phyloP scores from a whole-genome alignment of 768 basidiomycete species.

The Boletus insuetus region DNA sequence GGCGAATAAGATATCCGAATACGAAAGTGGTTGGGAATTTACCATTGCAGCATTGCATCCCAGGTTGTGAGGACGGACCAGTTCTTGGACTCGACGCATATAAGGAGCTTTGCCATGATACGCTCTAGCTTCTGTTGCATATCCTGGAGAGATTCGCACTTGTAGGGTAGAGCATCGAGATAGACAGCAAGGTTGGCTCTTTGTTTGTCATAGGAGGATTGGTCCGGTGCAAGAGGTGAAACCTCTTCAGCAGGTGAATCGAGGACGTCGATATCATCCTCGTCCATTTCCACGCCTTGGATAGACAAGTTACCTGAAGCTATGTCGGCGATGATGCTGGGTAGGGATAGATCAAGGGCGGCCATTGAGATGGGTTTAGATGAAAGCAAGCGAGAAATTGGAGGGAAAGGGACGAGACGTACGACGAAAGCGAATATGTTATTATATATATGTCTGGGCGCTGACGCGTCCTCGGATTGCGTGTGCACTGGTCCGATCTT shows the following conservation, averaged over 20 bases:
- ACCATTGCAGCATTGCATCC: conserved; percentile 83
- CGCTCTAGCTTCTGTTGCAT: conserved; percentile 70
- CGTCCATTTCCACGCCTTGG: conserved; percentile 47
- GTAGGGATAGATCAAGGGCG: conserved; percentile 16
- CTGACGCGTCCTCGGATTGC: conserved; percentile 31
- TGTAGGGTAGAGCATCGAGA: conserved; percentile 66
- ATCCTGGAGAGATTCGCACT: conserved; percentile 65
- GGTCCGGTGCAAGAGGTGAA: conserved; percentile 20
- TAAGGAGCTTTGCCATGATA: conserved; percentile 64
- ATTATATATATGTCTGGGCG: conserved; percentile 16
- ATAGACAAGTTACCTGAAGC: conserved; percentile 22
- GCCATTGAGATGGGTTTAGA: conserved; percentile 22
- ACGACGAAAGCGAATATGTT: conserved; percentile 12
- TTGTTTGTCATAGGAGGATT: conserved; percentile 54
- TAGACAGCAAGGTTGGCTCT: conserved; percentile 61
- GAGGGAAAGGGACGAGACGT: conserved; percentile 24
- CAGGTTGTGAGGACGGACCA: conserved; percentile 74
- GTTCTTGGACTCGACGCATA: conserved; percentile 72
- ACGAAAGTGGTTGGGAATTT: conserved; percentile 16
- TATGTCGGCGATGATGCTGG: conserved; percentile 27
- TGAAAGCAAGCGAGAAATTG: conserved; percentile 14
- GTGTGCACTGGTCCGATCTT: conserved; percentile 2
- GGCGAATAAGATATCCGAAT: conserved; percentile 4
- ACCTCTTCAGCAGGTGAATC: conserved; percentile 40
- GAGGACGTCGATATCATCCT: conserved; percentile 49